Evolutionary conservation across 2,329 filamentous ascomycete species (phyloP), one percentile per base, ranked within the genome.

Genomic region (Fusarium armeniacum): DNA sequence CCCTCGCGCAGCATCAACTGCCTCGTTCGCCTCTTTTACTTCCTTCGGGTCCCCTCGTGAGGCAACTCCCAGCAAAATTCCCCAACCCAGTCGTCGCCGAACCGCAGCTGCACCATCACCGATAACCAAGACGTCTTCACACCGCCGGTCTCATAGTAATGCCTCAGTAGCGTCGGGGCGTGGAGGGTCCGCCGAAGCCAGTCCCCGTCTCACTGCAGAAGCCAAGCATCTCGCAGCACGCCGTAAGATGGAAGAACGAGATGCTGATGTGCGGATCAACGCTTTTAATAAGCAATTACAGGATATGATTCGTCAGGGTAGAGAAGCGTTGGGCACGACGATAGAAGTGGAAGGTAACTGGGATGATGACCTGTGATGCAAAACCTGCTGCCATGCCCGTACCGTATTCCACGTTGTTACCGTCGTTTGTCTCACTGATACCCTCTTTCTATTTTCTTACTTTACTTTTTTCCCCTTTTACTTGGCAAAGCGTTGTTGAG

Each of bases 251-350:
- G 91, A 92, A 61, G 93, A 97, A 73, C 85, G 89, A 46, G 90
- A 94, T 72, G 87, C 92, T 10, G 94, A 98, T 72, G 88, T 90
- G 44, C 90, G 91, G 54, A 91, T 98, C 72, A 89, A 89, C 50
- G 88, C 91, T 28, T 89, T 98, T 79, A 97, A 96, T 76, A 85
- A 88, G 49, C 89, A 92, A 73, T 82, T 98, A 49, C 88, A 92
- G 76, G 91, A 90, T 35, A 93, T 99, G 91, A 97, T 99, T 57
- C 86, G 90, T 3, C 91, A 98, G 79, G 96, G 94, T 1, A 91
- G 91, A 73, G 91, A 96, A 78, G 96, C 96, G 3, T 81, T 99
- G 20, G 94, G 91, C 3, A 92, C 91, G 22, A 91, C 83, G 41
- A 83, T 93, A 51, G 89, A 92, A 75, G 85, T 93, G 38, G 81